phyloP scores from a whole-genome alignment of 768 basidiomycete genomes.

The Lentinula raphanica region DNA sequence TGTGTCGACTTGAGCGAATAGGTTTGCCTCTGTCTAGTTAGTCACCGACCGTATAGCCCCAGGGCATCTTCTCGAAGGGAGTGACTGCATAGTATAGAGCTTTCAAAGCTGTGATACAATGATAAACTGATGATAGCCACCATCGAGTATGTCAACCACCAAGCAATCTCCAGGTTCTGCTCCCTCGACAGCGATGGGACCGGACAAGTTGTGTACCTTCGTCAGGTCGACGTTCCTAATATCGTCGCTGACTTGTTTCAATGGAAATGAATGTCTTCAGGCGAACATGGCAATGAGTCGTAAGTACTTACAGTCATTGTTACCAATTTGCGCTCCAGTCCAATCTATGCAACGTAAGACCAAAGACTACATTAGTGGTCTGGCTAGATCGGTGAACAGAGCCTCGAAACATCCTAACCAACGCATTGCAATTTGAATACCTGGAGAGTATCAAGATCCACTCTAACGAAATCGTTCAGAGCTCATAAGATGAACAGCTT shows the following conservation, averaged over 20 bases:
- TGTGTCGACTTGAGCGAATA: not conserved
- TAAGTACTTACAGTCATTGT: slow-evolving; percentile 54
- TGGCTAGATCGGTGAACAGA: too few species aligned
- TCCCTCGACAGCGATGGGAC: slow-evolving; percentile 69
- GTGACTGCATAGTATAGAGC: slow-evolving; percentile 33
- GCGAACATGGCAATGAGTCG: too few species aligned
- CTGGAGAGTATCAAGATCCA: slow-evolving; percentile 13
- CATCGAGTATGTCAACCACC: slow-evolving; percentile 76
- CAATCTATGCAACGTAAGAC: slow-evolving; percentile 41
- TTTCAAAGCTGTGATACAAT: not conserved
- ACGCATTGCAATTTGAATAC: slow-evolving; percentile 70
- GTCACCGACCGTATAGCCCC: slow-evolving; percentile 64
- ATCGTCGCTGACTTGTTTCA: slow-evolving; percentile 71
- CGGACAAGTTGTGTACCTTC: slow-evolving; percentile 70
- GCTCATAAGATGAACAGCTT: slow-evolving; percentile 9
- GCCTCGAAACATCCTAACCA: slow-evolving; percentile 32
- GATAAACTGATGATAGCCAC: slow-evolving; percentile 24
- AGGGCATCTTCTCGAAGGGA: slow-evolving; percentile 72
- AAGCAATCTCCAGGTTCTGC: slow-evolving; percentile 77
- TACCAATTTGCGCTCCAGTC: slow-evolving; percentile 77
- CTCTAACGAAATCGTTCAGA: not conserved
- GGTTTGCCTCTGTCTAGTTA: not conserved
- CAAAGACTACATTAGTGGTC: not conserved
- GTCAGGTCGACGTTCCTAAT: slow-evolving; percentile 60
- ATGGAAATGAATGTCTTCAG: too few species aligned